Evolutionary conservation across 176 grass and related monocot genomes (phyloP).

Genomic region (Elaeis guineensis): DNA sequence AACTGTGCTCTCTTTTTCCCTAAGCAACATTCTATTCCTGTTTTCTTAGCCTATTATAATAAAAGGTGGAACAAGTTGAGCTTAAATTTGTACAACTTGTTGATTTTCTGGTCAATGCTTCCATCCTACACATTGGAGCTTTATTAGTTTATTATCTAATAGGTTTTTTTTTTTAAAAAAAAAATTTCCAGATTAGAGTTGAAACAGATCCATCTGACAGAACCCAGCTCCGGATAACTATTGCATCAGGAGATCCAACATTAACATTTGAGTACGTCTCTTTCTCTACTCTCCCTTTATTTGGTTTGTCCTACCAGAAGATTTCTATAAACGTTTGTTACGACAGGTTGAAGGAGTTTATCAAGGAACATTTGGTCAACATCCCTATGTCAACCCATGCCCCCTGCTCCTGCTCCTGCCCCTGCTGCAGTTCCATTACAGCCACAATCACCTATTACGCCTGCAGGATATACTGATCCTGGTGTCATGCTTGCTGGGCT

Average conservation of each 20-base stretch:
- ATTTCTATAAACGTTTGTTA: slow-evolving; percentile 8
- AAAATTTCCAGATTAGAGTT: slow-evolving; percentile 73
- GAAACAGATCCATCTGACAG: slow-evolving; percentile 97
- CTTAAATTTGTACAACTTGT: no score
- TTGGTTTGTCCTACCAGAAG: no score
- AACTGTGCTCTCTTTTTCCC: no score
- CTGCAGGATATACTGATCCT: slow-evolving; percentile 63
- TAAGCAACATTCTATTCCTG: no score
- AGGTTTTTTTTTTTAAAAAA: neutral
- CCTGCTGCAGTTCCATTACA: slow-evolving; percentile 21
- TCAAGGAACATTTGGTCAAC: slow-evolving; percentile 84
- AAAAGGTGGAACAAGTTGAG: no score
- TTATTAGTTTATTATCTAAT: no score
- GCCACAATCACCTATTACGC: slow-evolving; percentile 34
- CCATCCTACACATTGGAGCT: no score
- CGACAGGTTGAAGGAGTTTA: slow-evolving; percentile 82
- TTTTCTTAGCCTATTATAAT: no score
- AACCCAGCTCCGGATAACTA: slow-evolving; percentile 87
- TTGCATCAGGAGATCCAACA: slow-evolving; percentile 79
- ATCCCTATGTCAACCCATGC: slow-evolving; percentile 38
- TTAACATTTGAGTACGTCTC: slow-evolving; percentile 82
- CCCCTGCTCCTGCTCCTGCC: slow-evolving; percentile 14
- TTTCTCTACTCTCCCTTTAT: no score
- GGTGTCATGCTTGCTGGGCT: slow-evolving; percentile 85
- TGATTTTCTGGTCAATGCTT: no score